phyloP scores from a whole-genome alignment of 441 rosid species.

The Gossypium trilobum region DNA sequence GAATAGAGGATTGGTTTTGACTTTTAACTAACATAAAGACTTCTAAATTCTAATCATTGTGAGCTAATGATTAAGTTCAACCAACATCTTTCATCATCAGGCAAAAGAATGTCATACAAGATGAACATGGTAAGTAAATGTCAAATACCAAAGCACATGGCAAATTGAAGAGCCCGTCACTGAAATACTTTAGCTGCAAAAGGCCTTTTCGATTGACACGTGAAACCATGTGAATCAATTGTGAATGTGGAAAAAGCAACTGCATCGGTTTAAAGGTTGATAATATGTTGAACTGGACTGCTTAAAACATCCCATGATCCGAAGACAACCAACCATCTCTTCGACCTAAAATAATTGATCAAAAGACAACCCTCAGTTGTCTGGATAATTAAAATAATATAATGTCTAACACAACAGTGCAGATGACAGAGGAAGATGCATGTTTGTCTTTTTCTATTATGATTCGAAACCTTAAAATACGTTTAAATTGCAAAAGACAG shows the following conservation, averaged over 20 bases:
- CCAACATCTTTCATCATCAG: background rate
- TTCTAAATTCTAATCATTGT: slow-evolving; percentile 14
- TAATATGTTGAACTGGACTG: background rate
- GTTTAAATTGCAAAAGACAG: background rate
- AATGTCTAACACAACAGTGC: background rate
- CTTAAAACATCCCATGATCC: background rate
- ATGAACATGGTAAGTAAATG: background rate
- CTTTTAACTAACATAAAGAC: slow-evolving; percentile 16
- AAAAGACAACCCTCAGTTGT: background rate
- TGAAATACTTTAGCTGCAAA: background rate
- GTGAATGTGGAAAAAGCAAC: background rate
- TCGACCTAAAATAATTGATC: background rate
- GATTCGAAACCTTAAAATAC: background rate
- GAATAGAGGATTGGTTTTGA: background rate
- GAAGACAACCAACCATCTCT: background rate
- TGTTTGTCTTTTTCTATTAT: background rate
- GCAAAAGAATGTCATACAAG: background rate
- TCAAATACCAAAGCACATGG: slow-evolving; percentile 2
- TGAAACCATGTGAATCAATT: background rate
- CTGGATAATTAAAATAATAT: background rate
- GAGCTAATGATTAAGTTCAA: background rate
- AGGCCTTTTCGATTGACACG: background rate
- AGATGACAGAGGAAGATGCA: background rate
- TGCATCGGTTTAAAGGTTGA: background rate
- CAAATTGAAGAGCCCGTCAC: background rate